Evolutionary conservation across 2,329 filamentous ascomycete genomes (phyloP).

Genomic region (Harringtonia aguacate): DNA sequence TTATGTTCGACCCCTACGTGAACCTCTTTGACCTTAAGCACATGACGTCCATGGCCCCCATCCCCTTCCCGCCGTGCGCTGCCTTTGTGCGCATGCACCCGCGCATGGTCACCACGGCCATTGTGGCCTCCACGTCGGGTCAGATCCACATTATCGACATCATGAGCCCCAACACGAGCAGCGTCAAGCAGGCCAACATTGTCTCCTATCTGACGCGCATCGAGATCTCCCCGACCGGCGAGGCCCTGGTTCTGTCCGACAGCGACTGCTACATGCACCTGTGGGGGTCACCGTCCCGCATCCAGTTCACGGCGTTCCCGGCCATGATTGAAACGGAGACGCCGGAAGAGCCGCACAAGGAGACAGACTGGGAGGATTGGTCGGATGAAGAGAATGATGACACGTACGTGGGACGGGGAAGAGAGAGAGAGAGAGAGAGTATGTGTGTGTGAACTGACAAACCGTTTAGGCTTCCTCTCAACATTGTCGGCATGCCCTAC

Average conservation of each 20-base stretch:
- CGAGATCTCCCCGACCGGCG: conserved; percentile 79
- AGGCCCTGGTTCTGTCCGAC: conserved; percentile 74
- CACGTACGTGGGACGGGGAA: conserved; percentile 1
- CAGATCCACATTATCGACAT: conserved; percentile 95
- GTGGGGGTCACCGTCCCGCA: conserved; percentile 78
- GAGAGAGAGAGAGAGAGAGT: background rate
- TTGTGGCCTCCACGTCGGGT: conserved; percentile 83
- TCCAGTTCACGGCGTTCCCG: conserved; percentile 76
- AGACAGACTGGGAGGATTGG: conserved; percentile 13
- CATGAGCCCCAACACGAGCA: conserved; percentile 83
- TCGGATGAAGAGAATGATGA: conserved; percentile 14
- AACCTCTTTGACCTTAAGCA: conserved; percentile 96
- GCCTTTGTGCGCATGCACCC: conserved; percentile 96
- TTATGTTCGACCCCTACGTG: conserved; percentile 83
- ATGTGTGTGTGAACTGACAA: background rate
- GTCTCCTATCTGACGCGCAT: conserved; percentile 65
- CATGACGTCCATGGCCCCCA: conserved; percentile 74
- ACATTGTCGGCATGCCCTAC: conserved; percentile 80
- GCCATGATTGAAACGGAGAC: conserved; percentile 71
- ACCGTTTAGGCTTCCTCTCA: conserved; percentile 46
- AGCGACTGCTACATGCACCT: conserved; percentile 69
- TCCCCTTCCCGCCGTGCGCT: conserved; percentile 84
- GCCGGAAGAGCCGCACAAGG: conserved; percentile 31
- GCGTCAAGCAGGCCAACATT: conserved; percentile 72
- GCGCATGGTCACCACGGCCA: conserved; percentile 85